phyloP scores from a whole-genome alignment of 805 yeast species.

The Maudiozyma bulderi region DNA sequence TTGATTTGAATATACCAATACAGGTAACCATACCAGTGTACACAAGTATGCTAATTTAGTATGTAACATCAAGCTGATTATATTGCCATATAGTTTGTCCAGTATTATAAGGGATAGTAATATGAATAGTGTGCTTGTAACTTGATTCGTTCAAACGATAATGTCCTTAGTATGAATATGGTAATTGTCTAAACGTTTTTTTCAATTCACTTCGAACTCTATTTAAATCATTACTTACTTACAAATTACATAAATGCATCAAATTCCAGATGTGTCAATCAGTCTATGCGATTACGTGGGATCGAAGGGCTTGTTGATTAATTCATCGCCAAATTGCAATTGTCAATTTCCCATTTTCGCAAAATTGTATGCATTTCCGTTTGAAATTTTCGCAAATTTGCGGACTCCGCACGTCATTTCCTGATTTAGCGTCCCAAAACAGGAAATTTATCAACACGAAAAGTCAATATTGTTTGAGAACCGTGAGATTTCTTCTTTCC shows the following conservation, averaged over 20 bases:
- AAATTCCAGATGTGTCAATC: too few relatives aligned
- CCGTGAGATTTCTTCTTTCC: too few relatives aligned
- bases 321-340: not conserved
- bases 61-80: not conserved
- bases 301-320: too few relatives aligned
- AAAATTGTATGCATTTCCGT: not conserved
- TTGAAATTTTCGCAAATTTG: not conserved
- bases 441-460: conserved; percentile 1
- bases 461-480: not conserved
- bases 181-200: too few relatives aligned
- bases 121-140: too few relatives aligned
- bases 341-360: not conserved
- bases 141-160: too few relatives aligned
- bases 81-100: not conserved
- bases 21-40: conserved; percentile 1
- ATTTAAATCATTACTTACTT: too few relatives aligned
- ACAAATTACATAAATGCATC: too few relatives aligned
- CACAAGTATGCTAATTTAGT: not conserved
- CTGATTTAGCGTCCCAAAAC: not conserved
- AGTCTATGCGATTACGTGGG: too few relatives aligned
- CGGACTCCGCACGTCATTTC: not conserved
- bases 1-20: conserved; percentile 3
- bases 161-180: too few relatives aligned
- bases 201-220: too few relatives aligned
- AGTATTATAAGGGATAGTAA: too few relatives aligned